These are phyloP conservation scores for Eruca vesicaria DNA, from an alignment of 441 rosid genomes.

Conservation along the genomic window DNA sequence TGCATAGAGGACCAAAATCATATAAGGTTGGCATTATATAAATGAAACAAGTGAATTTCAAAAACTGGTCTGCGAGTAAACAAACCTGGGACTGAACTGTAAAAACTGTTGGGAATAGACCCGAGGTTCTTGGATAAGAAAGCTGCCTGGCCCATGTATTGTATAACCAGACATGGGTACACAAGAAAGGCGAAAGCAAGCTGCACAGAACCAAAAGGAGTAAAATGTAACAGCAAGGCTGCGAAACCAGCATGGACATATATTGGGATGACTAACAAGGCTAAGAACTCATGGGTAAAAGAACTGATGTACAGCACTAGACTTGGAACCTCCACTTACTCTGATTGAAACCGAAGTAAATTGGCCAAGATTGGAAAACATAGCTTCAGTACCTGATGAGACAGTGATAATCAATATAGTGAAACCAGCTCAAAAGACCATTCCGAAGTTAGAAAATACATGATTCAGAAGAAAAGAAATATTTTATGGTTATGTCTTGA, in stretches of 20 bases:
- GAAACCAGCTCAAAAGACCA: constrained; percentile 4
- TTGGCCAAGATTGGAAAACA: constrained; percentile 96
- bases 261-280: constrained; percentile 11
- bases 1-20: constrained; percentile 35
- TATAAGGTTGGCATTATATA: constrained; percentile 25
- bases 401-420: constrained; percentile 32
- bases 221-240: constrained; percentile 24
- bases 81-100: constrained; percentile 79
- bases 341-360: constrained; percentile 79
- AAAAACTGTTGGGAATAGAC: constrained; percentile 55
- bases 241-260: constrained; percentile 4
- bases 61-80: constrained; percentile 17
- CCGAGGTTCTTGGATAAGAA: constrained; percentile 64
- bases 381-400: constrained; percentile 89
- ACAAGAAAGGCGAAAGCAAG: constrained; percentile 68
- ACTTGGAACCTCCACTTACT: constrained; percentile 46
- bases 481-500: not conserved
- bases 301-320: constrained; percentile 7
- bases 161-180: constrained; percentile 93
- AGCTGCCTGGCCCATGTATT: constrained; percentile 99
- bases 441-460: not conserved
- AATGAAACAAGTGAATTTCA: constrained; percentile 9
- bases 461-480: constrained; percentile 6
- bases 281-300: constrained; percentile 11
- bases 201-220: constrained; percentile 47